Evolutionary conservation across 1,284 basidiomycete genomes (phyloP).

Genomic region (Pascua sp.): DNA sequence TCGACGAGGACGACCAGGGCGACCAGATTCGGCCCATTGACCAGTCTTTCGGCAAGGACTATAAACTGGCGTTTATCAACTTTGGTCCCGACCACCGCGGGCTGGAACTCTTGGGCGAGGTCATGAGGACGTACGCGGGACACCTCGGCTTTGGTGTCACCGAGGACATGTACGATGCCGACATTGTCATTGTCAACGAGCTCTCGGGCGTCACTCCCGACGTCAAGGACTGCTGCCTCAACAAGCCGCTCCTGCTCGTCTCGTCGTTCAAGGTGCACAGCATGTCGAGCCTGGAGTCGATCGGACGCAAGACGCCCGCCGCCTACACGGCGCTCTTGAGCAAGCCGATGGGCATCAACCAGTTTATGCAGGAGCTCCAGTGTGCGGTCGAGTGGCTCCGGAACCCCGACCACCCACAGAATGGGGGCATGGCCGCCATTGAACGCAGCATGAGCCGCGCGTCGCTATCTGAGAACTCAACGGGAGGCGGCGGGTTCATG

Average conservation of each 20-base stretch:
- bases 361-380: slow-evolving; percentile 63
- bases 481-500: too few relatives aligned
- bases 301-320: slow-evolving; percentile 12
- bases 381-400: slow-evolving; percentile 22
- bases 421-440: not conserved
- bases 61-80: slow-evolving; percentile 66
- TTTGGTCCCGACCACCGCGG: slow-evolving; percentile 69
- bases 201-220: slow-evolving; percentile 58
- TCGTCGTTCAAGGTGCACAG: slow-evolving; percentile 50
- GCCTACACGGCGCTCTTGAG: slow-evolving; percentile 64
- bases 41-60: slow-evolving; percentile 47
- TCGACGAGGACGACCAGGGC: slow-evolving; percentile 1
- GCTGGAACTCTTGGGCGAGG: slow-evolving; percentile 62
- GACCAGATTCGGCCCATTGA: not conserved
- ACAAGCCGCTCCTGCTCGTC: slow-evolving; percentile 6
- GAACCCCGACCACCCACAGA: not conserved
- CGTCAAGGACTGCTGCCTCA: slow-evolving; percentile 30
- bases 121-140: slow-evolving; percentile 64
- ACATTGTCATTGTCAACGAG: slow-evolving; percentile 81
- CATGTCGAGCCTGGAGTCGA: slow-evolving; percentile 46
- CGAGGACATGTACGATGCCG: slow-evolving; percentile 54
- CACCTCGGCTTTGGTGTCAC: slow-evolving; percentile 74
- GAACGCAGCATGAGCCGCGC: not conserved
- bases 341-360: slow-evolving; percentile 83
- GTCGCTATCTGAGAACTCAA: too few relatives aligned